A percentile compares a stretch with the other conserved stretches of the same genome.
phyloP scores from a whole-genome alignment of 768 basidiomycete species.

The Calocybe indica region DNA sequence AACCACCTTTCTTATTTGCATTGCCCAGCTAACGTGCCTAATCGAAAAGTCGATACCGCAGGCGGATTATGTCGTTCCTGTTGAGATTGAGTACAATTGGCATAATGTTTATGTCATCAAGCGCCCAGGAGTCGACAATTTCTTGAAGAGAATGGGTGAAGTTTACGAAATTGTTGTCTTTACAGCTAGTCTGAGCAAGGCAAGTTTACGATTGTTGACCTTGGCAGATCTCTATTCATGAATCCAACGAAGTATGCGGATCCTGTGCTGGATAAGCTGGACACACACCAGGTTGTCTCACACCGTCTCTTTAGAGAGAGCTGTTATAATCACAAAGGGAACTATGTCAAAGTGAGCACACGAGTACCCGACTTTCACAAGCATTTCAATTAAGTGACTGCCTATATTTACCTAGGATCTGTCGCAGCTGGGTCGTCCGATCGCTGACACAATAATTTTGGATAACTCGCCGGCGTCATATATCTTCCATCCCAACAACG shows the following conservation, averaged over 20 bases:
- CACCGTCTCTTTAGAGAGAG: conserved; percentile 96
- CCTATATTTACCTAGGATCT: conserved; percentile 58
- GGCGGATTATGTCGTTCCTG: conserved; percentile 97
- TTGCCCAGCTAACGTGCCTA: conserved; percentile 5
- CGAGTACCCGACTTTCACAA: no score
- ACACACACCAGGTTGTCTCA: conserved; percentile 85
- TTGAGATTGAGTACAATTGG: conserved; percentile 97
- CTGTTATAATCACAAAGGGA: conserved; percentile 98
- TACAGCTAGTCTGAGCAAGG: conserved; percentile 97
- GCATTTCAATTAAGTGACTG: neutral
- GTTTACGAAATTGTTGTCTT: conserved; percentile 98
- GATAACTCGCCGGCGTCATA: conserved; percentile 99
- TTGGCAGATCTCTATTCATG: conserved; percentile 6
- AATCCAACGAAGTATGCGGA: conserved; percentile 76
- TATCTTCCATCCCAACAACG: conserved; percentile 99
- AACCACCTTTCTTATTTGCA: neutral
- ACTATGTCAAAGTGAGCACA: conserved; percentile 88
- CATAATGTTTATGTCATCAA: conserved; percentile 99
- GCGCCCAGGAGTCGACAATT: conserved; percentile 95
- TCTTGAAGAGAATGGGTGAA: conserved; percentile 97
- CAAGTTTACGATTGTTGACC: conserved; percentile 25
- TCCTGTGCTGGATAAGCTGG: conserved; percentile 95
- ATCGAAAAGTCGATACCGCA: conserved; percentile 74
- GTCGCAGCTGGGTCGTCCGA: conserved; percentile 93
- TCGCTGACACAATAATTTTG: conserved; percentile 92